Base-by-base conservation (phyloP, 805 yeast genomes). In the Cephaloascus albidus region DNA sequence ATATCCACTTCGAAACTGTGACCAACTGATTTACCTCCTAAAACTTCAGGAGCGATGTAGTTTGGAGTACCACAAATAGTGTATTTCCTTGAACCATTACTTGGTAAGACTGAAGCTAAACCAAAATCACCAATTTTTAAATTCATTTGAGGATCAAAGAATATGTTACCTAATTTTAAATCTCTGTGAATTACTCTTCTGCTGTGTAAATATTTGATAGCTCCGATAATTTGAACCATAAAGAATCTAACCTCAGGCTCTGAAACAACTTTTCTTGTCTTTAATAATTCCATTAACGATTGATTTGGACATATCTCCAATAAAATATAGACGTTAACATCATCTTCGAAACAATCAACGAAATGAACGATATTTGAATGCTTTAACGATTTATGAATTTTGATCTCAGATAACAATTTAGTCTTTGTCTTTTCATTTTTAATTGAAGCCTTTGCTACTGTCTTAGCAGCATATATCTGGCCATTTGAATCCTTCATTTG, bases 1-100 rank as follows among this genome's bases (percentile, higher is more conserved):
- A 88, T 77, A 59, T 93, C 99, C 33, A 88, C 97, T 59, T 88
- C 96, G 55, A 78, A 89, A 38, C 94, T 80, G 59, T 93, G 98
- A 6, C 97, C 98, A 10, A 78, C 72, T 39, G 70, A 76, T 52
- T 87, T 87, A 20, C 95, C 95, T 33, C 88, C 85, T 47, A 93
- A 71, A 18, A 93, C 95, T 65, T 93, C 99, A 5, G 99, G 99
- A 1, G 98, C 97, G 55, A 93, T 93, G 58, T 93, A 93, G 63
- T 93, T 93, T 43, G 99, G 99, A 18, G 99, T 93, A 40, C 99
- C 99, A 61, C 99, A 93, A 40, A 93, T 86, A 35, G 98, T 90
- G 57, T 81, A 85, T 54, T 90, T 87, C 47, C 90, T 78, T 38
- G 85, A 85, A 42, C 72, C 73, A 23, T 73, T 68, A 18, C 76